phyloP scores from a whole-genome alignment of 1,284 basidiomycete genomes.

The Sparassis latifolia region DNA sequence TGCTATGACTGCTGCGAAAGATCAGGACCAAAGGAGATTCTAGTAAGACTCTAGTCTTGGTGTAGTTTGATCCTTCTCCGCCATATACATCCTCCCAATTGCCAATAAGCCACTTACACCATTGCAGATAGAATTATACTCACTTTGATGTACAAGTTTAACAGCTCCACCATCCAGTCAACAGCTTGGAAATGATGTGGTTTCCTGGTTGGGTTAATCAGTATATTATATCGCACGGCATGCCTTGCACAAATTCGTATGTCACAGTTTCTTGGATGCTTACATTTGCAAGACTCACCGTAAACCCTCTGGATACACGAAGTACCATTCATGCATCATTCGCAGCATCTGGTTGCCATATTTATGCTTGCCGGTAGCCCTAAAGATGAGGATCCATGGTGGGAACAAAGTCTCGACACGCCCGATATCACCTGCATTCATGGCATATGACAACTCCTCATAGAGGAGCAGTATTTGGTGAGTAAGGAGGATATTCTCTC shows the following conservation, averaged over 20 bases:
- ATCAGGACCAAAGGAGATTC: conserved; percentile 8
- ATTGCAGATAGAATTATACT: not conserved
- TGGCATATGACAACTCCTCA: conserved; percentile 23
- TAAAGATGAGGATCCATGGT: conserved; percentile 26
- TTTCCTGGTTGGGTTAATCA: conserved; percentile 18
- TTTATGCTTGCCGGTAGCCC: conserved; percentile 26
- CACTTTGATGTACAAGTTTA: conserved; percentile 18
- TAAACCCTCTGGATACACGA: conserved; percentile 21
- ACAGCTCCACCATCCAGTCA: conserved; percentile 19
- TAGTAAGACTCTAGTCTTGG: conserved; percentile 5
- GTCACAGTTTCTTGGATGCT: not conserved
- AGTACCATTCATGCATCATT: conserved; percentile 22
- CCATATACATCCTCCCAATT: not conserved
- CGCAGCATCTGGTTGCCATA: conserved; percentile 23
- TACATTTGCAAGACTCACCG: conserved; percentile 10
- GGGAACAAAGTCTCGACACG: conserved; percentile 24
- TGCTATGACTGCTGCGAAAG: conserved; percentile 2
- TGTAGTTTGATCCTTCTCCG: conserved; percentile 8
- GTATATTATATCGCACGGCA: conserved; percentile 16
- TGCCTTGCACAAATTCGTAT: conserved; percentile 2
- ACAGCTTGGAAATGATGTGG: conserved; percentile 12
- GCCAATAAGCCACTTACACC: not conserved
- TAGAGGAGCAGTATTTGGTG: conserved; percentile 26
- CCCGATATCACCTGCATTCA: conserved; percentile 30
- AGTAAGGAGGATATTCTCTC: conserved; percentile 22